Evolutionary conservation across 2,329 filamentous ascomycete species (phyloP).

Genomic region (Colletotrichum paranaense): DNA sequence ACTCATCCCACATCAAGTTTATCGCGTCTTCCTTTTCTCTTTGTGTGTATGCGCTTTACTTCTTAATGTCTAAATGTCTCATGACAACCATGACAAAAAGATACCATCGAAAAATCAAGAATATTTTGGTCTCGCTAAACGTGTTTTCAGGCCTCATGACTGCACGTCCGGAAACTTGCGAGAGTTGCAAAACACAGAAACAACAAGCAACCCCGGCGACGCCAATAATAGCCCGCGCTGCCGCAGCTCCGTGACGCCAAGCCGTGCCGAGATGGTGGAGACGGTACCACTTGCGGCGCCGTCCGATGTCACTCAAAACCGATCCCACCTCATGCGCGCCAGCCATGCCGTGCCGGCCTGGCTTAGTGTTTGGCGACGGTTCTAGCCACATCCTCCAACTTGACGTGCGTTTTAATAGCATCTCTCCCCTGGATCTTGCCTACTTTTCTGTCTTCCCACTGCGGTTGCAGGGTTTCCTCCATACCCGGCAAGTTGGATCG

Average conservation of each 20-base stretch:
- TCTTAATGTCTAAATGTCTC: neutral
- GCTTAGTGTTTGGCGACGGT: neutral
- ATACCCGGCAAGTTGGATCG: neutral
- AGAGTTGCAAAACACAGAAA: neutral
- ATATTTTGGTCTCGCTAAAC: too few species aligned
- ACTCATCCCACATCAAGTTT: too few species aligned
- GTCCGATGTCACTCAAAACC: conserved; percentile 21
- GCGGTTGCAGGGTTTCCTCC: neutral
- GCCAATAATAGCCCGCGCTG: conserved; percentile 27
- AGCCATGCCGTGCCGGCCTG: neutral
- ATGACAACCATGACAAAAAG: neutral
- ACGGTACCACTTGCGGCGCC: conserved; percentile 21
- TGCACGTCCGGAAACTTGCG: neutral
- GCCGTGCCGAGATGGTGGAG: conserved; percentile 33
- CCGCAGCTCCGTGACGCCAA: conserved; percentile 34
- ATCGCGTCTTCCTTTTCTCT: neutral
- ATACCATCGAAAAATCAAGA: neutral
- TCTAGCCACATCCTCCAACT: neutral
- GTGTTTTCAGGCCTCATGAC: neutral
- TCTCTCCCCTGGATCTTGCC: neutral
- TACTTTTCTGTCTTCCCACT: neutral
- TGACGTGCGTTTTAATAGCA: neutral
- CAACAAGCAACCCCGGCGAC: neutral
- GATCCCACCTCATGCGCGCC: conserved; percentile 6
- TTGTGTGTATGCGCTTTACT: neutral